Conservation (phyloP, 805 yeast genomes). For the Saccharomyces cerevisiae region DNA sequence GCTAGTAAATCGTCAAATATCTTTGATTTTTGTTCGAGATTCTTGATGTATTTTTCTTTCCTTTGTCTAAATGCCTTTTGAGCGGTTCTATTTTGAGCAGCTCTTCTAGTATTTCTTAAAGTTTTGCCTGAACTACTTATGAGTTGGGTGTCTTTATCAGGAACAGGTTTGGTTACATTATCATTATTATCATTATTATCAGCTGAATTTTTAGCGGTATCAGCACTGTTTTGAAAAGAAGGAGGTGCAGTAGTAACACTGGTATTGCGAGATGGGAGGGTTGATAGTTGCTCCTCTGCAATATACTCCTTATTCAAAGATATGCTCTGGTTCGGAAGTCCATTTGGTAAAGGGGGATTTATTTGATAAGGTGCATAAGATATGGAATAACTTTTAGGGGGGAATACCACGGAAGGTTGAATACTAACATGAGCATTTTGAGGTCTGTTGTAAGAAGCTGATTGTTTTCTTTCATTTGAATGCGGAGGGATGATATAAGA, state of each 20-base stretch:
- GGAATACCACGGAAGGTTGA: neutral
- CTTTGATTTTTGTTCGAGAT: constrained; percentile 61
- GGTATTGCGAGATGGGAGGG: neutral
- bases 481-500: neutral
- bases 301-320: neutral
- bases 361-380: neutral
- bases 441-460: neutral
- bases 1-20: constrained; percentile 54
- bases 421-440: neutral
- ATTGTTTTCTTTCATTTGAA: neutral
- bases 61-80: constrained; percentile 85
- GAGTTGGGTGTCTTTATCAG: neutral
- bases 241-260: neutral
- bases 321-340: neutral
- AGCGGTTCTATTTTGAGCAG: constrained; percentile 84
- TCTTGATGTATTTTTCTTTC: constrained; percentile 71
- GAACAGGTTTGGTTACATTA: neutral
- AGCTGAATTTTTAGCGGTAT: neutral
- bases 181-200: neutral
- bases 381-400: neutral
- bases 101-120: constrained; percentile 55
- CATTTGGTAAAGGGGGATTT: neutral
- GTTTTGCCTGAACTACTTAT: neutral
- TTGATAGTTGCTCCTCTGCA: neutral
- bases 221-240: neutral